phyloP scores from a whole-genome alignment of 768 basidiomycete genomes.

The Amanita molliuscula region DNA sequence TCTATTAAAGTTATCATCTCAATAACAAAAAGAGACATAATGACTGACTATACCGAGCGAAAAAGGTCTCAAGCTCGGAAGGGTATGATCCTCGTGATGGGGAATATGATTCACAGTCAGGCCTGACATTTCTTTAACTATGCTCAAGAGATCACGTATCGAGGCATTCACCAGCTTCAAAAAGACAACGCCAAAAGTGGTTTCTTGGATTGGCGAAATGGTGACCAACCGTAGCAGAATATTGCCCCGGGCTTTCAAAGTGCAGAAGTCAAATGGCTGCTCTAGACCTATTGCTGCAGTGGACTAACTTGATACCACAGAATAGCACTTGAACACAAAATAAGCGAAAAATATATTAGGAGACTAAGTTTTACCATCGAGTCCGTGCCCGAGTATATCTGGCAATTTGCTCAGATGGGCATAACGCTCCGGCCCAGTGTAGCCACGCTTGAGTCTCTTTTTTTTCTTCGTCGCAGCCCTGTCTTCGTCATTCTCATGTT shows the following conservation, averaged over 20 bases:
- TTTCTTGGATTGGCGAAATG: slow-evolving; percentile 77
- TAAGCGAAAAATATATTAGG: background rate
- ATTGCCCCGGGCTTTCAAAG: slow-evolving; percentile 49
- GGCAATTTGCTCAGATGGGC: slow-evolving; percentile 38
- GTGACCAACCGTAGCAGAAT: slow-evolving; percentile 61
- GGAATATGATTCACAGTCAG: slow-evolving; percentile 42
- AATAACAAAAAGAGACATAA: background rate
- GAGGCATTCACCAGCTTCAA: slow-evolving; percentile 43
- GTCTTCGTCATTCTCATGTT: background rate
- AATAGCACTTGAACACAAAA: slow-evolving; percentile 56
- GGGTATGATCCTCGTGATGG: slow-evolving; percentile 48
- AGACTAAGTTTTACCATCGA: slow-evolving; percentile 42
- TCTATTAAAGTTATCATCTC: slow-evolving; percentile 29
- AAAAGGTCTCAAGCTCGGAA: slow-evolving; percentile 39
- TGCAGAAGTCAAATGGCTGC: background rate
- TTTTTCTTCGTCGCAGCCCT: background rate
- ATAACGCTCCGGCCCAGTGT: slow-evolving; percentile 41
- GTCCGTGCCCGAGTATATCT: slow-evolving; percentile 39
- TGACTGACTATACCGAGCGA: slow-evolving; percentile 55
- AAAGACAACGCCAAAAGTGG: slow-evolving; percentile 72
- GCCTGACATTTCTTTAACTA: slow-evolving; percentile 23
- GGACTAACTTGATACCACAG: slow-evolving; percentile 72
- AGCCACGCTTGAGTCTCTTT: slow-evolving; percentile 29
- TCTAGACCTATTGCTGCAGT: background rate
- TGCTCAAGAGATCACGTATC: background rate